A percentile compares a stretch with the other conserved stretches of the same genome.
Conservation (phyloP, 495 filamentous ascomycete species). For the Daldinia decipiens region DNA sequence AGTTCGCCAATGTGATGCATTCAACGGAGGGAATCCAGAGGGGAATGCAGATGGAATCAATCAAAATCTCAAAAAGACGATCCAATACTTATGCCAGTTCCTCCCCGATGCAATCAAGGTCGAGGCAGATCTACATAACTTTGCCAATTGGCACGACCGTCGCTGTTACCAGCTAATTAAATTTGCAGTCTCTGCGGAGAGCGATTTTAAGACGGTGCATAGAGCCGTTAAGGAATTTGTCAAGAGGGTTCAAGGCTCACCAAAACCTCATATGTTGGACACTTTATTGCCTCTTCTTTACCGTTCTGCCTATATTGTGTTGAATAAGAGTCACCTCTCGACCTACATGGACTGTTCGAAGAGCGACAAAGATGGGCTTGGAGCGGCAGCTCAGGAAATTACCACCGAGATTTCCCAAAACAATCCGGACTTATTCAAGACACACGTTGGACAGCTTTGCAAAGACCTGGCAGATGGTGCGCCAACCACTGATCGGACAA, state of each 20-base stretch:
- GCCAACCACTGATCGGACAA: constrained; percentile 70
- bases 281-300: constrained; percentile 87
- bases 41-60: constrained; percentile 75
- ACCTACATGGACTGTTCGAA: constrained; percentile 87
- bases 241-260: constrained; percentile 73
- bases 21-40: constrained; percentile 86
- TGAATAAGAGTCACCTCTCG: constrained; percentile 92
- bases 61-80: constrained; percentile 70
- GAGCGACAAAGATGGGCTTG: constrained; percentile 80
- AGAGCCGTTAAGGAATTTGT: constrained; percentile 90
- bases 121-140: constrained; percentile 81
- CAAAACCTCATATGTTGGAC: constrained; percentile 70
- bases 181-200: constrained; percentile 84
- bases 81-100: constrained; percentile 74
- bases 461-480: constrained; percentile 82
- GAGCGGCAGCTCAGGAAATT: constrained; percentile 84
- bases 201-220: constrained; percentile 89
- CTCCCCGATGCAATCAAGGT: constrained; percentile 77
- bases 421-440: constrained; percentile 88
- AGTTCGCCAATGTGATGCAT: constrained; percentile 82
- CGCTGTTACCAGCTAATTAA: constrained; percentile 88
- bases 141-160: constrained; percentile 90
- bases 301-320: constrained; percentile 81
- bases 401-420: constrained; percentile 90
- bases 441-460: constrained; percentile 92